Conservation (phyloP, 441 rosid species). For the Gossypium gossypioides region DNA sequence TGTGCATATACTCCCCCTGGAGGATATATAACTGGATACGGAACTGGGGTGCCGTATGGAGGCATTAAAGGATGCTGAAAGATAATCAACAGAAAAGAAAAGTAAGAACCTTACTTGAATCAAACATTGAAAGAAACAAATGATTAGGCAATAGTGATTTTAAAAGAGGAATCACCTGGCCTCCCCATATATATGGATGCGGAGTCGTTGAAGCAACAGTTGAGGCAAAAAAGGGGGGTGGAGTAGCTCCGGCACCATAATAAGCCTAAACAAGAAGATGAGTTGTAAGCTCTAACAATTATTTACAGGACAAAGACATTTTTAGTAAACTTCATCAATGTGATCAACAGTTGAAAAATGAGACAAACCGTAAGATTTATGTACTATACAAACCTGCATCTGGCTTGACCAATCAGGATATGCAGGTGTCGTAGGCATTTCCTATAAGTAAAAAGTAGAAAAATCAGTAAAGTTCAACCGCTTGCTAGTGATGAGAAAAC, state of each 20-base stretch:
- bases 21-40: constrained; percentile 85
- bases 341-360: neutral
- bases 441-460: constrained; percentile 33
- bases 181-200: constrained; percentile 83
- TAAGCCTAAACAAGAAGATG: constrained; percentile 56
- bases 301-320: neutral
- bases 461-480: neutral
- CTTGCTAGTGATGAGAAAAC: neutral
- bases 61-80: constrained; percentile 81
- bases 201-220: constrained; percentile 82
- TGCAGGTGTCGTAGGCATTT: constrained; percentile 49
- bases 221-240: constrained; percentile 78
- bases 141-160: neutral
- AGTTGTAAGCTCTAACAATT: constrained; percentile 18
- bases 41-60: constrained; percentile 90
- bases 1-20: constrained; percentile 85
- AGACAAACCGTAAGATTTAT: neutral
- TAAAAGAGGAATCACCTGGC: constrained; percentile 53
- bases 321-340: neutral
- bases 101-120: constrained; percentile 6
- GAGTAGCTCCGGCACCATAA: constrained; percentile 77
- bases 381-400: constrained; percentile 57
- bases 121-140: neutral
- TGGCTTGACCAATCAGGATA: constrained; percentile 89
- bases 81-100: constrained; percentile 11